Conservation (phyloP, 768 basidiomycete species). For the Trametes cingulata region DNA sequence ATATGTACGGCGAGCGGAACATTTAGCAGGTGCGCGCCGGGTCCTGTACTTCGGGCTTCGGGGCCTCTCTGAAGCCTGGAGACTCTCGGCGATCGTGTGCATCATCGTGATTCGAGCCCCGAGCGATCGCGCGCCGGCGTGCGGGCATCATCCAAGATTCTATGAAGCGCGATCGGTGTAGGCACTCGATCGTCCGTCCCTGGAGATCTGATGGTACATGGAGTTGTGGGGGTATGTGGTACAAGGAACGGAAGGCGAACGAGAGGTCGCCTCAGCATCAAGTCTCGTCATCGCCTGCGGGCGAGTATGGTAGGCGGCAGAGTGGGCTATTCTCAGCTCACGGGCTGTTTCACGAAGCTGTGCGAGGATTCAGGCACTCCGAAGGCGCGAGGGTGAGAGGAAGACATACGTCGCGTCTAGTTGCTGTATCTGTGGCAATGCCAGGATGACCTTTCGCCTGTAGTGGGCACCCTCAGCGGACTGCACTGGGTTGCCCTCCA, state of each 20-base stretch:
- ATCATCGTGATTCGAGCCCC: slow-evolving; percentile 9
- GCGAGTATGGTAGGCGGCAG: background rate
- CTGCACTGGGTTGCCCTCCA: slow-evolving; percentile 95
- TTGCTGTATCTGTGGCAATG: slow-evolving; percentile 86
- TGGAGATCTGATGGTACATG: slow-evolving; percentile 20
- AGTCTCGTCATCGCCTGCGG: background rate
- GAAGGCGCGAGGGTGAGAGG: background rate
- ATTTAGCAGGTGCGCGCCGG: slow-evolving; percentile 1
- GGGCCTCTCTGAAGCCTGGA: background rate
- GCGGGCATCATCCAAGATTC: slow-evolving; percentile 16
- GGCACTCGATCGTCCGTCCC: slow-evolving; percentile 16
- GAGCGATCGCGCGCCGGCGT: slow-evolving; percentile 12
- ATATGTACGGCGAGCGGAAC: background rate
- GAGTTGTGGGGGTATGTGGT: slow-evolving; percentile 20
- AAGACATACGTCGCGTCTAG: slow-evolving; percentile 92
- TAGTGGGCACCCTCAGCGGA: slow-evolving; percentile 73
- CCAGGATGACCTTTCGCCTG: slow-evolving; percentile 85
- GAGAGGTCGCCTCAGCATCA: background rate
- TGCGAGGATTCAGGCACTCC: background rate
- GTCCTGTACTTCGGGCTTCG: background rate
- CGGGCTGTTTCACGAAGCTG: slow-evolving; percentile 27
- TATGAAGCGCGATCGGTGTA: slow-evolving; percentile 13
- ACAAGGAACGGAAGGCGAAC: slow-evolving; percentile 10
- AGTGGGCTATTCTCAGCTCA: background rate
- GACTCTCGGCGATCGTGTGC: slow-evolving; percentile 6